Evolutionary conservation across 768 basidiomycete species (phyloP), one percentile per base, ranked within the genome.

Genomic region (Mycena albidolilacea): DNA sequence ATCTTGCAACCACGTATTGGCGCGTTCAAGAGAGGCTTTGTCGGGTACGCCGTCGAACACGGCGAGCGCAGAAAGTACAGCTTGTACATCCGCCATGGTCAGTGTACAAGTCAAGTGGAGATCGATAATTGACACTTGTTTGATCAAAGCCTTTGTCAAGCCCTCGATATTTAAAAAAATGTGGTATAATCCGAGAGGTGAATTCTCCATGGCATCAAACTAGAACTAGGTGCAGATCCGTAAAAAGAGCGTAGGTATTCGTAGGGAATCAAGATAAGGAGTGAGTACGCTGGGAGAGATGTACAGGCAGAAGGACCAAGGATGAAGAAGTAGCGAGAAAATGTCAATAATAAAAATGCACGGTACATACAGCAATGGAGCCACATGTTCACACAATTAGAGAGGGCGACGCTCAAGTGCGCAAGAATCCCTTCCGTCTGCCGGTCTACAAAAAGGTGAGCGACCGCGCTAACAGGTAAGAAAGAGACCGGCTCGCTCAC

Each of bases 1-100:
- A 83, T 97, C 96, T 86, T 97, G 94, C 74, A 99, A 92, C 97
- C 97, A 98, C 77, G 91, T 85, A 85, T 98, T 98, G 76, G 97
- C 97, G 76, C 88, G 89, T 77, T 95, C 94, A 75, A 98, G 88
- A 19, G 95, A 91, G 17, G 83, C 82, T 78, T 94, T 93, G 87
- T 97, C 95, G 41, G 97, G 94, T 65, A 92, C 92, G 72, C 91
- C 88, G 76, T 88, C 86, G 82, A 96, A 96, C 58, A 96, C 93
- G 63, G 91, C 90, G 77, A 96, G 86, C 30, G 93, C 95, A 76
- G 93, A 89, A 78, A 95, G 82, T 7, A 96, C 83, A 75, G 89
- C 89, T 81, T 92, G 92, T 50, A 94, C 86, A 78, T 90, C 90
- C 74, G 90, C 85, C 93, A 94, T 94, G 76, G 80, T 82, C 78